Percentiles rank a stretch among this genome's conserved stretches.
These are phyloP conservation scores for Xylogone sp. DNA, from an alignment of 2,329 filamentous ascomycete genomes.

Conservation along the genomic window DNA sequence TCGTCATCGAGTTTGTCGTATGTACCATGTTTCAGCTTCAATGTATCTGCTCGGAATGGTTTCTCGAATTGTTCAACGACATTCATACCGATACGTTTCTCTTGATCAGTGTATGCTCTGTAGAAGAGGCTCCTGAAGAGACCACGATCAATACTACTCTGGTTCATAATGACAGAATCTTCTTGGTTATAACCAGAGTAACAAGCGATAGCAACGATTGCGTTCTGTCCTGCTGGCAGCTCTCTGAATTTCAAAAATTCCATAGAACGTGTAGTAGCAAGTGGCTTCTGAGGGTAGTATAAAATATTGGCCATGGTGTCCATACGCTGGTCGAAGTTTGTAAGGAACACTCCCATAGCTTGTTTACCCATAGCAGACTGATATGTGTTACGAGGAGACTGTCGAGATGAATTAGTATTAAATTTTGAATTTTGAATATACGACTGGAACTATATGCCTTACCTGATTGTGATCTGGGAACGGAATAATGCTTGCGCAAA, in stretches of 20 bases:
- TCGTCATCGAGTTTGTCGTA: slow-evolving; percentile 98
- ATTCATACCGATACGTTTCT: slow-evolving; percentile 93
- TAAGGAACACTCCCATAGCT: slow-evolving; percentile 98
- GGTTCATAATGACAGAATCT: slow-evolving; percentile 99
- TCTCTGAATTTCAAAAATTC: slow-evolving; percentile 98
- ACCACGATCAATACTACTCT: slow-evolving; percentile 96
- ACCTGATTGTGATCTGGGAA: slow-evolving; percentile 98
- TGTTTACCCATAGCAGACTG: slow-evolving; percentile 99
- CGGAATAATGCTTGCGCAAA: slow-evolving; percentile 98
- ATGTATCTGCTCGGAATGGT: slow-evolving; percentile 80
- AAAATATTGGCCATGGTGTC: slow-evolving; percentile 99
- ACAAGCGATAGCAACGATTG: slow-evolving; percentile 94
- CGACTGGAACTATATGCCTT: slow-evolving; percentile 26
- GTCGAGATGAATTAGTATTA: slow-evolving; percentile 26
- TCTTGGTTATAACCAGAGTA: slow-evolving; percentile 99
- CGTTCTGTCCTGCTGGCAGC: slow-evolving; percentile 93
- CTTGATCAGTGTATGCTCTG: slow-evolving; percentile 93
- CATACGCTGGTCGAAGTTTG: slow-evolving; percentile 96
- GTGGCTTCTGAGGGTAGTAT: slow-evolving; percentile 96
- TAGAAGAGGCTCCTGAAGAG: slow-evolving; percentile 98
- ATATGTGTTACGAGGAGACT: slow-evolving; percentile 98
- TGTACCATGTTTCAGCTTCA: slow-evolving; percentile 89
- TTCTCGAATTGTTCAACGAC: slow-evolving; percentile 95
- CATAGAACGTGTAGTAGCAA: slow-evolving; percentile 96
- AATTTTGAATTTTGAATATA: slow-evolving; percentile 12